Evolutionary conservation across 1,139 yeast genomes (phyloP), one percentile per base, ranked within the genome.

Genomic region (Nematodospora anomalae): DNA sequence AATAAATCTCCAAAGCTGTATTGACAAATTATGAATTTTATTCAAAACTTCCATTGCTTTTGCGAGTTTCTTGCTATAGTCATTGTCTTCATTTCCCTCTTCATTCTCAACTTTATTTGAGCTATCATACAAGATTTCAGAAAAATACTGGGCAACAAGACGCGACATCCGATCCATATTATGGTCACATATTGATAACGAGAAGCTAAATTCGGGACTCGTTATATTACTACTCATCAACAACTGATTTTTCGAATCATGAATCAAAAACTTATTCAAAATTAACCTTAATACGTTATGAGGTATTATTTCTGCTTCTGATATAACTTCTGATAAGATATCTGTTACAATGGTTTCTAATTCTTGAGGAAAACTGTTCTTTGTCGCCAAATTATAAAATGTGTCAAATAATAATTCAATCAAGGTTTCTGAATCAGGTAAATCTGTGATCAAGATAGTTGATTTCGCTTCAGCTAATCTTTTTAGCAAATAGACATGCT

Each of bases 141-240:
- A 82, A 47, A 88, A 85, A 51, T 82, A 83, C 52, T 83, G 90
- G 4, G 95, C 86, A 20, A 86, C 71, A 46, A 80, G 80, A 45
- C 95, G 74, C 9, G 94, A 79, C 74, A 90, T 73, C 44, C 90
- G 67, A 47, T 86, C 95, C 1, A 80, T 60, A 50, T 87, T 86
- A 2, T 76, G 68, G 42, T 79, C 81, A 54, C 96, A 87, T 4
- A 90, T 72, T 11, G 76, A 67, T 29, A 83, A 58, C 4, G 92
- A 80, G 46, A 88, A 72, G 33, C 74, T 76, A 53, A 84, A 82
- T 0, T 85, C 88, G 0, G 85, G 82, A 46, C 66, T 74, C 40
- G 56, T 59, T 12, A 62, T 60, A 44, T 41, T 13, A 44, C 46
- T 18, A 40, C 44, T 16, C 43, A 45, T 36, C 40, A 52, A 35